phyloP scores from a whole-genome alignment of 345 rosid genomes.

The Pugionium cornutum region DNA sequence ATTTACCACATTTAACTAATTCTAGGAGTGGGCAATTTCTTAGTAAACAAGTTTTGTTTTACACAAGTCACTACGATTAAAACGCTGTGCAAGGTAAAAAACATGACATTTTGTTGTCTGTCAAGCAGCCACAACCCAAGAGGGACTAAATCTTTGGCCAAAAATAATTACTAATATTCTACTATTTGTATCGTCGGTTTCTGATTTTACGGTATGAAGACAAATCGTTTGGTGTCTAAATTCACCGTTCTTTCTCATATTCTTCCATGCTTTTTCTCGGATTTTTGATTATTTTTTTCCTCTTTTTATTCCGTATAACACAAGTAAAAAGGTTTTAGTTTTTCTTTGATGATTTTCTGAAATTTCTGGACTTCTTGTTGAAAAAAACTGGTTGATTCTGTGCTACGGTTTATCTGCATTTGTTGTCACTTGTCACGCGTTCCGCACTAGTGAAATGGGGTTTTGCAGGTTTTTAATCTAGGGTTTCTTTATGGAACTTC shows the following conservation, averaged over 20 bases:
- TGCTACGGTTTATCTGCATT: conserved; percentile 8
- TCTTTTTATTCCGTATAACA: conserved; percentile 18
- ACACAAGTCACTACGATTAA: no score
- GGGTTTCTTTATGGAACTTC: no score
- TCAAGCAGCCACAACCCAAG: no score
- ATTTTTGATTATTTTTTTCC: conserved; percentile 3
- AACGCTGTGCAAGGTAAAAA: no score
- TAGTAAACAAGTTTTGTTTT: no score
- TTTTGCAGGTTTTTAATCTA: not conserved
- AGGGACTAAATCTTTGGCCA: no score
- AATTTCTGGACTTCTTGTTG: not conserved
- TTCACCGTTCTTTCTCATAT: not conserved
- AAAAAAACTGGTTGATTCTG: not conserved
- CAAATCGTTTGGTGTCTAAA: conserved; percentile 1
- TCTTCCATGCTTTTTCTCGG: not conserved
- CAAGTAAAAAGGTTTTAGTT: conserved; percentile 20
- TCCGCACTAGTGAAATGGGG: not conserved
- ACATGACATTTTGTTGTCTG: no score
- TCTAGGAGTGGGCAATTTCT: no score
- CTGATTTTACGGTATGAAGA: conserved; percentile 6
- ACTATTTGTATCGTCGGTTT: not conserved
- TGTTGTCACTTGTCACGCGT: conserved; percentile 20
- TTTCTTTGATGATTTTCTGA: no score
- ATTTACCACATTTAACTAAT: no score
- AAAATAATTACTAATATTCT: no score